These are phyloP conservation scores for Neolentinus lepideus DNA, from an alignment of 1,284 basidiomycete genomes.

Conservation along the genomic window DNA sequence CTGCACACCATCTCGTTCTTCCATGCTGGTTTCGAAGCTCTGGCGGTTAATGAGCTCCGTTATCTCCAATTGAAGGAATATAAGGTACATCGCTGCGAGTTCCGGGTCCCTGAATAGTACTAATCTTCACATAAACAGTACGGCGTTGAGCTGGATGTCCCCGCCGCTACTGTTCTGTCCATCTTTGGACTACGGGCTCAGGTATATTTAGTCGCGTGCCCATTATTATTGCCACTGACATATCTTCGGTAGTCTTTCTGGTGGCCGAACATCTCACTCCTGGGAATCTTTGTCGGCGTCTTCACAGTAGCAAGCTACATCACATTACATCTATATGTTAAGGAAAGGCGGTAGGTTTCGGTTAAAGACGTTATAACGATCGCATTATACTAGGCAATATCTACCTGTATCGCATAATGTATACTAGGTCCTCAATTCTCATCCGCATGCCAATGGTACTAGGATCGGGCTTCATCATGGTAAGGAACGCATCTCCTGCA, in stretches of 20 bases:
- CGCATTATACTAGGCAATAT: no score
- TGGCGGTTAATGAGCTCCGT: slow-evolving; percentile 92
- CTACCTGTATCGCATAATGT: no score
- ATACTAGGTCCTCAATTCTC: no score
- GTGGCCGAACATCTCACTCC: slow-evolving; percentile 86
- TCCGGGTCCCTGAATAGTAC: not conserved
- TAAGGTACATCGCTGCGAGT: slow-evolving; percentile 46
- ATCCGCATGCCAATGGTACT: no score
- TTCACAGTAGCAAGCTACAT: slow-evolving; percentile 76
- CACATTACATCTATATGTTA: slow-evolving; percentile 82
- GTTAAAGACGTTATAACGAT: no score
- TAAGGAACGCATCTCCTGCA: no score
- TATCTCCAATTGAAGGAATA: slow-evolving; percentile 90
- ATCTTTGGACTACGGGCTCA: slow-evolving; percentile 84
- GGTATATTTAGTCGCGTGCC: slow-evolving; percentile 31
- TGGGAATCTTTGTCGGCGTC: slow-evolving; percentile 76
- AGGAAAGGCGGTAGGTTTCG: slow-evolving; percentile 68
- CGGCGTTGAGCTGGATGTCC: slow-evolving; percentile 90
- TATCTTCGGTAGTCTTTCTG: slow-evolving; percentile 69
- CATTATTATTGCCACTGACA: not conserved
- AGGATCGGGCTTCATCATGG: no score
- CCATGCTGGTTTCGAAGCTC: slow-evolving; percentile 96
- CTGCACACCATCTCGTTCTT: slow-evolving; percentile 92
- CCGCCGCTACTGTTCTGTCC: slow-evolving; percentile 88
- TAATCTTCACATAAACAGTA: slow-evolving; percentile 41